Evolutionary conservation across 2,329 filamentous ascomycete species (phyloP), one percentile per base, ranked within the genome.

Genomic region (Venturia asperata): DNA sequence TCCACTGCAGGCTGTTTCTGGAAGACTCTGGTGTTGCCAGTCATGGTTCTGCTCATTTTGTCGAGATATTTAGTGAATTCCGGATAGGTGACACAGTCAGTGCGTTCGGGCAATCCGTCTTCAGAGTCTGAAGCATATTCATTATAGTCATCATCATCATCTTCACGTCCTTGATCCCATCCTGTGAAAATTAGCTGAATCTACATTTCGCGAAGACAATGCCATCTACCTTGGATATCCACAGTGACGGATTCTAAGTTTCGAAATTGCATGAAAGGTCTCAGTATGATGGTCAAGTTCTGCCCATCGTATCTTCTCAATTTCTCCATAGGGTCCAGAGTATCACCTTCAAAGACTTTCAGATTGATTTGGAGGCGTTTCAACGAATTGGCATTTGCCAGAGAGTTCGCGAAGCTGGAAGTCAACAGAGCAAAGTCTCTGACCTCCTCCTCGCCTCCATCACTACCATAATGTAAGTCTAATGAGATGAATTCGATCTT

Each of bases 261-360:
- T 24, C 58, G 58, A 21, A 61, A n/a, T 37, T 61, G 58, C 5
- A 41, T 9, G 37, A 61, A 61, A 3, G 58, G 58, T n/a, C 41
- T 61, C 41, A 61, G 19, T 17, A 41, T 24, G 41, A 34, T 42
- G 3, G 6, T 43, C 24, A 61, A 19, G 58, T 2, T 5, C 15
- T 37, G 27, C n/a, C 34, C 58, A 34, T 56, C 49, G 2, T 24
- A 17, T 30, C 11, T 34, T 34, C 30, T 37, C 1, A 56, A 27
- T 5, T 3, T 56, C 4, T 56, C 27, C 24, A 56, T 24, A 10
- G 49, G 13, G 11, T 30, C 30, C 49, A 30, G 24, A n/a, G 10
- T 30, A 11, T 56, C 49, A 7, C 27, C 6, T 17, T 56, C 49
- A 17, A 30, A 56, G 5, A 56, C 49, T 56, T n/a, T 56, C 7